These are phyloP conservation scores for Penicillium sp. DNA, from an alignment of 2,329 filamentous ascomycete genomes.

Conservation along the genomic window DNA sequence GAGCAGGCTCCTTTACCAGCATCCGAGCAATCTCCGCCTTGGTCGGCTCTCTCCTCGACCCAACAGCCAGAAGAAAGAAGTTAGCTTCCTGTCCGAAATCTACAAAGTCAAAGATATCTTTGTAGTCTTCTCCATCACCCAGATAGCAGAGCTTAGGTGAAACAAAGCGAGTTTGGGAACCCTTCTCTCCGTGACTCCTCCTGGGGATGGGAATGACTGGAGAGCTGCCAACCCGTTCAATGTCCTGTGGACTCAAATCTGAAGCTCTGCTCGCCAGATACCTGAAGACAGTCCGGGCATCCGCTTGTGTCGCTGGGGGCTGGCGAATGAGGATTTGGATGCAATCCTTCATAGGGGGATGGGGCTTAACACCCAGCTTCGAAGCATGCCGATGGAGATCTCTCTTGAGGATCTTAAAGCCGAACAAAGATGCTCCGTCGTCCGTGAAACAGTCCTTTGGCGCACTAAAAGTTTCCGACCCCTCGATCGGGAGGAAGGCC, in stretches of 20 bases:
- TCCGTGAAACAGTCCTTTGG: constrained; percentile 82
- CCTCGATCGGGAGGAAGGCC: constrained; percentile 69
- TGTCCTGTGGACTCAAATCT: constrained; percentile 63
- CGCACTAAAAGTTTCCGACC: constrained; percentile 58
- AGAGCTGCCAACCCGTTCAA: constrained; percentile 59
- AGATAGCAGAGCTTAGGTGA: constrained; percentile 74
- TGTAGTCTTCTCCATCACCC: constrained; percentile 67
- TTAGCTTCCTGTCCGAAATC: constrained; percentile 88
- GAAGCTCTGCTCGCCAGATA: constrained; percentile 76
- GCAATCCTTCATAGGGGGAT: constrained; percentile 75
- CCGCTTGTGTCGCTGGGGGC: constrained; percentile 63
- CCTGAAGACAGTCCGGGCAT: constrained; percentile 69
- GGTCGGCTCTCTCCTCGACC: constrained; percentile 86
- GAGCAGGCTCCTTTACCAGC: constrained; percentile 76
- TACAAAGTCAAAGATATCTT: constrained; percentile 93
- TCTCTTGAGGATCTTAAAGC: constrained; percentile 69
- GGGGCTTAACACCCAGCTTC: constrained; percentile 78
- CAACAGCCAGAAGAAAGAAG: constrained; percentile 78
- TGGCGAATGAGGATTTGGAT: constrained; percentile 66
- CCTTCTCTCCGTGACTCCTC: constrained; percentile 39
- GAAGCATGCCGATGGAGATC: constrained; percentile 75
- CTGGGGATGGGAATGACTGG: constrained; percentile 65
- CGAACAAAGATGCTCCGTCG: constrained; percentile 67
- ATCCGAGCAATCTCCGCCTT: constrained; percentile 78
- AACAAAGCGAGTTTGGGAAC: constrained; percentile 50